Percentiles rank a stretch among this genome's conserved stretches.
Evolutionary conservation across 2,329 filamentous ascomycete species (phyloP).

Genomic region (Aspergillus sp.): DNA sequence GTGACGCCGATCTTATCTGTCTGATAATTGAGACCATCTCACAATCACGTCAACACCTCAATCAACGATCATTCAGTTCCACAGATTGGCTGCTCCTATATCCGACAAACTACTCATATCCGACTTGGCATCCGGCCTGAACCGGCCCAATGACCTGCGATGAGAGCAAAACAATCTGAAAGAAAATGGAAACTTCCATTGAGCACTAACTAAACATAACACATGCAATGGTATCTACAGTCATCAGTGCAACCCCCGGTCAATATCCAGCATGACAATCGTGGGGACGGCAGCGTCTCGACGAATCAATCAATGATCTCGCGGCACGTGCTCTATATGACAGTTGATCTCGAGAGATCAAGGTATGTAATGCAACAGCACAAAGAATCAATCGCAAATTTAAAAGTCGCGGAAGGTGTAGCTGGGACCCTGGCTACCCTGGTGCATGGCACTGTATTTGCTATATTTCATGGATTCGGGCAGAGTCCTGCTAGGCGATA

Average conservation of each 20-base stretch:
- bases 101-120: too few species aligned
- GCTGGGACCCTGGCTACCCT: not conserved
- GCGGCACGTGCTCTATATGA: not conserved
- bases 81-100: too few species aligned
- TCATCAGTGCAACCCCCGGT: not conserved
- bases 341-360: not conserved
- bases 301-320: not conserved
- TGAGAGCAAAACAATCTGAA: too few species aligned
- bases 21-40: too few species aligned
- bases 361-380: not conserved
- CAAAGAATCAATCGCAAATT: not conserved
- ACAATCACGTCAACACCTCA: too few species aligned
- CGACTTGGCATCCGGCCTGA: too few species aligned
- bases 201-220: not conserved
- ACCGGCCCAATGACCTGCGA: too few species aligned
- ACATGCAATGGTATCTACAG: constrained; percentile 6
- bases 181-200: too few species aligned
- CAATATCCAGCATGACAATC: constrained; percentile 10
- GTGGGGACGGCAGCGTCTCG: not conserved
- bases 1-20: too few species aligned
- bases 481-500: not conserved
- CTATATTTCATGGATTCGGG: not conserved
- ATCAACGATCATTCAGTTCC: too few species aligned
- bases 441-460: not conserved
- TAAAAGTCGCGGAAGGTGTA: not conserved